Base-by-base conservation (phyloP, 164 flowering plant genomes). In the Tinospora cordifolia region DNA sequence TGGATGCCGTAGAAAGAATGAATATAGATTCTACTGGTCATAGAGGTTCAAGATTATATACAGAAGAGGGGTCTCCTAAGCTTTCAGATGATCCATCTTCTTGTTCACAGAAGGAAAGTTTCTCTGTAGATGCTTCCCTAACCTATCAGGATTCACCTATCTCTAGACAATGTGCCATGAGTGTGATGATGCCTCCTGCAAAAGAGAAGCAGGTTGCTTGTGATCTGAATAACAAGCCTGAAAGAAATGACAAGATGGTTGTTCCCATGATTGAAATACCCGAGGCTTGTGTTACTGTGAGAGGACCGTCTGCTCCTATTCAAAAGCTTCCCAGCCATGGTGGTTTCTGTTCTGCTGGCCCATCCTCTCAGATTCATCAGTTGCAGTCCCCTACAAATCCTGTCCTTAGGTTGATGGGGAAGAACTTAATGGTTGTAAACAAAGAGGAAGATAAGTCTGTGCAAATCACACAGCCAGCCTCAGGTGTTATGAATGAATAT, bases 361-460 rank as follows among this genome's bases (percentile, higher is more conserved):
- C 86, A 24, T 79, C 76, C 30, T 79, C 82, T 39, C 75, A 69
- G 62, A 63, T 39, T 72, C 75, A 65, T 65, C 70, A 71, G 47
- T 25, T 69, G 36, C 64, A 72, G 40, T 41, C 89, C 68, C 67
- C 84, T 73, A 72, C 94, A 7, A 87, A 75, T 77, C 85, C 91
- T 1, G 68, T 91, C 8, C 84, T 93, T 24, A 77, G 98, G 82
- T 79, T 93, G 71, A 93, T 93, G 98, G 98, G 98, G 6, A 91
- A 91, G 85, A 85, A 90, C 75, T 79, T 93, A 70, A 83, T 87
- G 90, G 96, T 93, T n/a, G 81, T 84, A 27, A 88, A 84, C 75
- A 83, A 81, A 66, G 88, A 84, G 19, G 90, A 86, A 49, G 85
- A 79, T 74, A 64, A 65, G n/a, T 38, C 90, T 2, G 17, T 69